Percentiles rank a stretch among this genome's conserved stretches.
Conservation (phyloP, 2,329 filamentous ascomycete genomes). For the Aspergillus ochraceoroseus region DNA sequence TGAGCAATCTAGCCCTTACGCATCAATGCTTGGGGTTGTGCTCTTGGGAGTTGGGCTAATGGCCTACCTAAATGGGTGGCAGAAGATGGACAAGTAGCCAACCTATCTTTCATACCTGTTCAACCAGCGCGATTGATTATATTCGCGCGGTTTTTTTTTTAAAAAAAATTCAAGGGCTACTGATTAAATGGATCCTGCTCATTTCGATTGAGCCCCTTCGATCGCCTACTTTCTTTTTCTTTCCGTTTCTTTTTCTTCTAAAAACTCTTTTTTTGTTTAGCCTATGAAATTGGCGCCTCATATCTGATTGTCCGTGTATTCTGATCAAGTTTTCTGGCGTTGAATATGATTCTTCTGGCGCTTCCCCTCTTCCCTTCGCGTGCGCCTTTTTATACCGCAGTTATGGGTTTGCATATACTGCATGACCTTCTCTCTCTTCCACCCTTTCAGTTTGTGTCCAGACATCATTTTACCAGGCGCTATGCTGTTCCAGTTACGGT, state of each 20-base stretch:
- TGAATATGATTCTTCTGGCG: slow-evolving; percentile 17
- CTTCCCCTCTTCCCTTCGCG: slow-evolving; percentile 13
- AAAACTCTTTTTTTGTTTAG: slow-evolving; percentile 14
- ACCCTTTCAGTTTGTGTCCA: slow-evolving; percentile 14
- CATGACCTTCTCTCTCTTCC: slow-evolving; percentile 23
- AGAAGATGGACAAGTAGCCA: slow-evolving; percentile 51
- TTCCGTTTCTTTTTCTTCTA: slow-evolving; percentile 19
- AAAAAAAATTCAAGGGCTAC: too few species aligned
- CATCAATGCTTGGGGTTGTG: slow-evolving; percentile 77
- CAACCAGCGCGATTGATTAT: too few species aligned
- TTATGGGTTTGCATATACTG: slow-evolving; percentile 28
- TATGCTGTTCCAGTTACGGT: slow-evolving; percentile 27
- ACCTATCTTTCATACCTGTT: background rate
- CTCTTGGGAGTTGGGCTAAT: slow-evolving; percentile 76
- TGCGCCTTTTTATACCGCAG: slow-evolving; percentile 22
- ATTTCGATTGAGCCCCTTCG: background rate
- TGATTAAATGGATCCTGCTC: background rate
- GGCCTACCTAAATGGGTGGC: slow-evolving; percentile 83
- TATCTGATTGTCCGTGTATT: slow-evolving; percentile 10
- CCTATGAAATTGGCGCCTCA: slow-evolving; percentile 6
- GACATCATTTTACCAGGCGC: slow-evolving; percentile 15
- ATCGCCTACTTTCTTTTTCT: slow-evolving; percentile 7
- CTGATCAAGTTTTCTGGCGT: slow-evolving; percentile 8
- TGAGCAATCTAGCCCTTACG: slow-evolving; percentile 64
- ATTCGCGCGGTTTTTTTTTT: too few species aligned